Base-by-base conservation (phyloP, 2,329 filamentous ascomycete species). In the Ophiocordyceps sinensis region DNA sequence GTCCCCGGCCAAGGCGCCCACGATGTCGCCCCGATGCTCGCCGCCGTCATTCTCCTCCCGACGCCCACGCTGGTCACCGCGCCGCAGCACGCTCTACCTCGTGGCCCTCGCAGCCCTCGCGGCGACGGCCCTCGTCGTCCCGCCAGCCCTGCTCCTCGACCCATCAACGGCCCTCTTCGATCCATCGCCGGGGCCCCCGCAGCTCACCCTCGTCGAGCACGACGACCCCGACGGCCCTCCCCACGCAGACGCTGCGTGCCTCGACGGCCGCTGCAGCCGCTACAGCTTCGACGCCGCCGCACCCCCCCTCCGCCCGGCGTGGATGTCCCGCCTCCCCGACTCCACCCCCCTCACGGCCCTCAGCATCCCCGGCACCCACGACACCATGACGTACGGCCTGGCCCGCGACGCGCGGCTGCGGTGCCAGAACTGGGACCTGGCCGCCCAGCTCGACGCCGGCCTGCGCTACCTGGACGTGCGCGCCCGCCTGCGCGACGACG, bases 341-440 rank as follows among this genome's bases (percentile, higher is more conserved):
- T 45, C 53, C 23, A 53, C 58, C 30, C 56, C 53, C 37, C 52
- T 73, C 29, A 59, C 65, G 28, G 60, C 53, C 39, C 58, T 73
- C 35, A 69, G 67, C 37, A 63, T 73, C 43, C 70, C 69, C 0
- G 70, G 70, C 28, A 71, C 69, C 2, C 69, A 73, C 54, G 68
- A 73, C 51, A 71, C 68, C 21, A 64, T 73, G 63, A 71, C 70
- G 15, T 67, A 65, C 46, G 51, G 54, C 36, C 55, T 68, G 42
- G 47, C 3, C 44, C n/a, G 5, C 26, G 48, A 52, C 36, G 54
- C 59, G 43, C 42, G 44, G 9, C 60, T 64, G 39, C 62, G 68
- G 50, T 71, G 67, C 50, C 70, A 73, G 54, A 70, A 68, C 49
- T 58, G 58, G 47, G 60, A 61, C 46, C 57, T 73, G 19, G 48